Evolutionary conservation across 106 monocot genomes (phyloP).

Genomic region (Narthecium ossifragum): DNA sequence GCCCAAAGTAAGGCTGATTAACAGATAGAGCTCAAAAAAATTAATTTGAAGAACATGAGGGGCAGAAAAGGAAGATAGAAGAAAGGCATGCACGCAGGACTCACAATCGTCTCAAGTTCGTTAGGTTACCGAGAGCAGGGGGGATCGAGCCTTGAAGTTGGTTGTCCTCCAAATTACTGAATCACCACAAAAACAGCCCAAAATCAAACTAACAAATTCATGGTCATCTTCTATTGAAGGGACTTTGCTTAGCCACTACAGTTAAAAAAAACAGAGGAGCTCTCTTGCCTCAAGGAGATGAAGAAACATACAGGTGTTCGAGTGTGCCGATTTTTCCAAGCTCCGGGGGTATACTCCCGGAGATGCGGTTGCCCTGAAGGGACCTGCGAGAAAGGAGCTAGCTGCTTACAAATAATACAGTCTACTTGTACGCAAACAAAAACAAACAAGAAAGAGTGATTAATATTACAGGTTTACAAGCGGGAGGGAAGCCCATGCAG

Average conservation of each 20-base stretch:
- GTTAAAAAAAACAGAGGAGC: not conserved
- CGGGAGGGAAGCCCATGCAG: constrained; percentile 42
- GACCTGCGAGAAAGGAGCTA: constrained; percentile 12
- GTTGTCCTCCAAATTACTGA: constrained; percentile 5
- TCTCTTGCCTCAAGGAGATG: too few relatives aligned
- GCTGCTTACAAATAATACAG: not conserved
- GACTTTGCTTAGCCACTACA: too few relatives aligned
- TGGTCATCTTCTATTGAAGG: too few relatives aligned
- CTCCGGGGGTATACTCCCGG: constrained; percentile 35
- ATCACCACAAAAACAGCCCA: not conserved
- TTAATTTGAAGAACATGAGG: not conserved
- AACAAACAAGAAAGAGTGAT: not conserved
- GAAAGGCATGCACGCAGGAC: too few relatives aligned
- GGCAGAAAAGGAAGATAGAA: not conserved
- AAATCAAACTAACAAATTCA: not conserved
- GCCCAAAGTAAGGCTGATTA: not conserved
- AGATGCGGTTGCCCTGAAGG: constrained; percentile 33
- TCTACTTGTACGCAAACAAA: not conserved
- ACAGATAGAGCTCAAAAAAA: not conserved
- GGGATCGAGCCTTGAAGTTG: constrained; percentile 23
- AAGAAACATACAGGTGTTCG: constrained; percentile 31
- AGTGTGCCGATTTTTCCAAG: constrained; percentile 38
- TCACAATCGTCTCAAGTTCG: constrained; percentile 18
- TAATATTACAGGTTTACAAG: constrained; percentile 30
- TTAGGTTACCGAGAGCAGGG: constrained; percentile 16